A percentile compares a stretch with the other conserved stretches of the same genome.
phyloP scores from a whole-genome alignment of 1,284 basidiomycete genomes.

The Trichosporon sp. region DNA sequence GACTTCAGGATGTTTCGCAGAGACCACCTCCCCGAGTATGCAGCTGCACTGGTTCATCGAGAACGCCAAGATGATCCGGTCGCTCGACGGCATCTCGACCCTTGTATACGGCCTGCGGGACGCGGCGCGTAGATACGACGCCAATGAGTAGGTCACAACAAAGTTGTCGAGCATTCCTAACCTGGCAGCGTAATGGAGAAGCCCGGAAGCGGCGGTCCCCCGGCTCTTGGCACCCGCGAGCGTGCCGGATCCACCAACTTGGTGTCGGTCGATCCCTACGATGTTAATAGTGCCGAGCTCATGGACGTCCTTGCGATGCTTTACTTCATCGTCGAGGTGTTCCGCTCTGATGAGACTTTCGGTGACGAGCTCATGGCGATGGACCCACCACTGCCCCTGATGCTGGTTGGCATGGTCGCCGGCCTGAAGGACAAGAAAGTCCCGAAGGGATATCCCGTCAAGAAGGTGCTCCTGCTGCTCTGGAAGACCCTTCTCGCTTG shows the following conservation, averaged over 20 bases:
- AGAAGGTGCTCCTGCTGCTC: slow-evolving; percentile 78
- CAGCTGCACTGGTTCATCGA: slow-evolving; percentile 95
- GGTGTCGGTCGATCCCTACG: slow-evolving; percentile 43
- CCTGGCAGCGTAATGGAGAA: slow-evolving; percentile 23
- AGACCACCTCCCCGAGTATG: slow-evolving; percentile 86
- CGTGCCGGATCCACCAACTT: slow-evolving; percentile 29
- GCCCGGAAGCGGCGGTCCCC: background rate
- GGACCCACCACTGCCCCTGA: slow-evolving; percentile 90
- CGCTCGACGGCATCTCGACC: slow-evolving; percentile 78
- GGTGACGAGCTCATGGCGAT: slow-evolving; percentile 94
- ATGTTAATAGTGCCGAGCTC: slow-evolving; percentile 71
- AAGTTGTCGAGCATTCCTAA: background rate
- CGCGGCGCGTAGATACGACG: slow-evolving; percentile 76
- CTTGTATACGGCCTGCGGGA: slow-evolving; percentile 88
- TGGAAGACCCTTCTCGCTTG: slow-evolving; percentile 95
- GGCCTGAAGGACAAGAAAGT: slow-evolving; percentile 83
- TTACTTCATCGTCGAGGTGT: slow-evolving; percentile 89
- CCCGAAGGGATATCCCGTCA: slow-evolving; percentile 92
- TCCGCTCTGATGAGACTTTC: slow-evolving; percentile 87
- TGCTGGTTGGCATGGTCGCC: slow-evolving; percentile 85
- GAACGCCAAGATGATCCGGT: slow-evolving; percentile 84
- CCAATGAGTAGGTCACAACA: slow-evolving; percentile 39
- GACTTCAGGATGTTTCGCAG: slow-evolving; percentile 80
- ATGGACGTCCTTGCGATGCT: slow-evolving; percentile 89
- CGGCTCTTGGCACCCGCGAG: slow-evolving; percentile 22